A percentile compares a stretch with the other conserved stretches of the same genome.
Evolutionary conservation across 2,329 filamentous ascomycete genomes (phyloP).

Genomic region (Torrubiellomyces zombiae): DNA sequence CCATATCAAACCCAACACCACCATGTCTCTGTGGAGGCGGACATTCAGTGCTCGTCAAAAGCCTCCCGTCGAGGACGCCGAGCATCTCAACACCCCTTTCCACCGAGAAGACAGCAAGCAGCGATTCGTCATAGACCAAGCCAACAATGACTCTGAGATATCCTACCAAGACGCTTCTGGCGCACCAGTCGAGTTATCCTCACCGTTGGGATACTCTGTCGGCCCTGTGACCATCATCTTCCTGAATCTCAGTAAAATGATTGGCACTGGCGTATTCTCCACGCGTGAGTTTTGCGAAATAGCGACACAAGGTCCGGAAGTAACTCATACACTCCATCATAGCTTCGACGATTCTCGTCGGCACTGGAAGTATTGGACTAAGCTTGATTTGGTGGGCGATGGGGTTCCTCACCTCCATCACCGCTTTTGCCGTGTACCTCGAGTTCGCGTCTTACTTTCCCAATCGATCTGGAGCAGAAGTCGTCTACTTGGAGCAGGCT

Average conservation of each 20-base stretch:
- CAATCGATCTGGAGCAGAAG: conserved; percentile 47
- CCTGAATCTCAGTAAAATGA: conserved; percentile 44
- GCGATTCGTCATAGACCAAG: no score
- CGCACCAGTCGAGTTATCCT: conserved; percentile 41
- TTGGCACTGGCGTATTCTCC: conserved; percentile 48
- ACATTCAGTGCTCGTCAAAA: background rate
- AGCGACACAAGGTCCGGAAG: conserved; percentile 47
- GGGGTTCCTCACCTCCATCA: conserved; percentile 39
- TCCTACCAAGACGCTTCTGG: conserved; percentile 45
- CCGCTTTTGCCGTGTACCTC: conserved; percentile 41
- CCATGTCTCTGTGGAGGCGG: no score
- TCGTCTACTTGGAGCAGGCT: conserved; percentile 52
- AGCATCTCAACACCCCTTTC: no score
- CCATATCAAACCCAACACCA: no score
- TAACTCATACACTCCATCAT: conserved; percentile 48
- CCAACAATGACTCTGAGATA: conserved; percentile 29
- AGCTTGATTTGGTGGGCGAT: conserved; percentile 48
- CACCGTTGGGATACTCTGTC: conserved; percentile 43
- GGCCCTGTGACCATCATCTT: conserved; percentile 39
- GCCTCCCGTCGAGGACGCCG: no score
- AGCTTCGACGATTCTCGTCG: conserved; percentile 32
- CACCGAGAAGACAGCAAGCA: no score
- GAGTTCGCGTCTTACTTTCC: conserved; percentile 50
- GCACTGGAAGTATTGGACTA: conserved; percentile 45
- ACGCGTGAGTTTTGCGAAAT: conserved; percentile 43